Evolutionary conservation across 768 basidiomycete genomes (phyloP), one percentile per base, ranked within the genome.

Genomic region (Tubosaeta sp.): DNA sequence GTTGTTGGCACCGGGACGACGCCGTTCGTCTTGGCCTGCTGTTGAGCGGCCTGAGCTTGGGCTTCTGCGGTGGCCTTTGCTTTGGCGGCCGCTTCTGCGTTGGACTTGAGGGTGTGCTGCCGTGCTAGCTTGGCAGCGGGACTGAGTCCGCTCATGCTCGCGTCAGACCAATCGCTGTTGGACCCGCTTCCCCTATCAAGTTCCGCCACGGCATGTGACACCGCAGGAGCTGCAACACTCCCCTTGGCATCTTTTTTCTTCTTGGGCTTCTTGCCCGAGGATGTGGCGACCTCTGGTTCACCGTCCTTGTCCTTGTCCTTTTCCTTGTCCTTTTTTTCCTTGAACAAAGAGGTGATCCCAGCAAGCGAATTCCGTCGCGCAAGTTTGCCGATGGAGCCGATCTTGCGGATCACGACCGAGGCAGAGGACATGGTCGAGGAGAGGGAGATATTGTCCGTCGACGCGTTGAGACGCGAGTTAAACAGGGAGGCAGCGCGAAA

Each of bases 351-450:
- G 17, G 93, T 92, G 66, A 97, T 94, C 27, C 92, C 88, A 48
- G 89, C 87, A 37, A 97, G 72, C 34, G 90, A 92, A 65, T 95
- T 95, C 41, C 93, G 78, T 46, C 93, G 74, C 9, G 92, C 91
- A 14, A 97, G 79, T 70, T 89, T 91, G 31, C 91, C 91, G 72
- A 97, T 85, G 35, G 85, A 84, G 4, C 95, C 90, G 43, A 98
- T 84, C 74, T 97, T 98, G 59, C 95, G 82, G 62, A 97, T 95
- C 82, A 98, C 95, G 67, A 97, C 88, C 41, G 89, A 92, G 19
- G 95, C 95, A 46, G 88, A 91, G 57, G 88, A 91, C 60, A 97
- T 95, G 42, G 95, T 97, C 8, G 91, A 94, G 17, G 87, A 89
- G 35, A 98, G 80, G 26, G 94, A 97, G 58, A 98, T 95, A 69